Conservation (phyloP, 2,329 filamentous ascomycete species). For the Arthrobotrys pseudoclavata region DNA sequence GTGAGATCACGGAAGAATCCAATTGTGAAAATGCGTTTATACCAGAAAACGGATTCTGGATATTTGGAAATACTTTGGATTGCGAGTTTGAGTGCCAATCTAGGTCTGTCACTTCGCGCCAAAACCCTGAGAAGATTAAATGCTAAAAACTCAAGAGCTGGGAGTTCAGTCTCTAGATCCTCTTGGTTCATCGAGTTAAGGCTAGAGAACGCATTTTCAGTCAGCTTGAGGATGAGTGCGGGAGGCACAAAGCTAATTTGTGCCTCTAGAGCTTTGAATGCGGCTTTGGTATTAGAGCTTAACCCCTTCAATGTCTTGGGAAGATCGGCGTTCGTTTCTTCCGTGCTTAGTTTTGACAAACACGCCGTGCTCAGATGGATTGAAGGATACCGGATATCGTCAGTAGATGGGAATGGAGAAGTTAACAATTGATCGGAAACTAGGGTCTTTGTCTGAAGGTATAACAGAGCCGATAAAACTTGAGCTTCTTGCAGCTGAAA, state of each 20-base stretch:
- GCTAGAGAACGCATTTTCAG: slow-evolving; percentile 6
- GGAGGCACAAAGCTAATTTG: slow-evolving; percentile 5
- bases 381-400: background rate
- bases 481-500: slow-evolving; percentile 12
- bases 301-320: background rate
- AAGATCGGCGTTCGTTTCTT: background rate
- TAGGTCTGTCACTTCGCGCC: slow-evolving; percentile 25
- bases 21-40: background rate
- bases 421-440: background rate
- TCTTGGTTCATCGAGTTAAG: background rate
- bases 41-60: slow-evolving; percentile 28
- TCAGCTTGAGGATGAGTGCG: background rate
- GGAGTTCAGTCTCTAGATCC: background rate
- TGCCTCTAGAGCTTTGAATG: slow-evolving; percentile 3
- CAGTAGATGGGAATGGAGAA: background rate
- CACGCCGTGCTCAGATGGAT: background rate
- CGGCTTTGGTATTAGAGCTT: background rate
- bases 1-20: slow-evolving; percentile 19
- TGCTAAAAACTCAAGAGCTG: background rate
- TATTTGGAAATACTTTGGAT: slow-evolving; percentile 18
- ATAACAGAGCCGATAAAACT: slow-evolving; percentile 3
- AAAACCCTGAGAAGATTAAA: slow-evolving; percentile 15
- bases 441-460: background rate
- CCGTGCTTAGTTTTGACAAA: background rate
- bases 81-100: background rate